Evolutionary conservation across 306 rosid species (phyloP).

Genomic region (Pterocarpus santalinus): DNA sequence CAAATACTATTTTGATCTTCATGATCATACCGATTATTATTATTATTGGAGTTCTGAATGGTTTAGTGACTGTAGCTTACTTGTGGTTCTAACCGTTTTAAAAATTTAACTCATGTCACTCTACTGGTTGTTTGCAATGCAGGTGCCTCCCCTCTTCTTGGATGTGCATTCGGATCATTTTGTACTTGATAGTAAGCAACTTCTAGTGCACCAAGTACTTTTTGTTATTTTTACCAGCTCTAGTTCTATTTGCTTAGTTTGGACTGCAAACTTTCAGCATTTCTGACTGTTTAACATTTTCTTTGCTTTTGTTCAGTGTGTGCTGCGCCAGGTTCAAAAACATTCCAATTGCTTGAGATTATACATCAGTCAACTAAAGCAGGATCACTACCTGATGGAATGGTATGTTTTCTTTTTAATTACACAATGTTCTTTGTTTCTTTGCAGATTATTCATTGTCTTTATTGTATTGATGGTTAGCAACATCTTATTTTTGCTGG

Average conservation of each 20-base stretch:
- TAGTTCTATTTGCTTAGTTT: conserved; percentile 27
- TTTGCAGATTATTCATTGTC: conserved; percentile 32
- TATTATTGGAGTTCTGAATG: conserved; percentile 13
- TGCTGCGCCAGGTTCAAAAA: conserved; percentile 99
- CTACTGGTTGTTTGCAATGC: conserved; percentile 44
- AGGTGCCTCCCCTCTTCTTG: conserved; percentile 98
- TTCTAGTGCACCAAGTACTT: conserved; percentile 46
- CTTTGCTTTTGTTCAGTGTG: conserved; percentile 74
- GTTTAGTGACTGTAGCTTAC: conserved; percentile 35
- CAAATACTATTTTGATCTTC: conserved; percentile 44
- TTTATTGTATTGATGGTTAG: conserved; percentile 21
- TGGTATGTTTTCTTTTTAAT: conserved; percentile 68
- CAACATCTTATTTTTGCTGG: conserved; percentile 34
- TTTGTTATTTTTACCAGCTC: conserved; percentile 30
- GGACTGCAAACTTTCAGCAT: conserved; percentile 34
- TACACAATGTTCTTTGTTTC: conserved; percentile 6
- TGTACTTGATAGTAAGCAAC: conserved; percentile 93
- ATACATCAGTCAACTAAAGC: conserved; percentile 78
- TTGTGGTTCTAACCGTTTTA: conserved; percentile 31
- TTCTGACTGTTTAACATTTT: conserved; percentile 29
- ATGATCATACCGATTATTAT: conserved; percentile 18
- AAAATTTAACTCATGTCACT: conserved; percentile 24
- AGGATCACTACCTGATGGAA: conserved; percentile 82
- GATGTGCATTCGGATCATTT: conserved; percentile 85
- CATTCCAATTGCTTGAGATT: conserved; percentile 97